Conservation (phyloP, 495 filamentous ascomycete species). For the Usnea hakonensis region DNA sequence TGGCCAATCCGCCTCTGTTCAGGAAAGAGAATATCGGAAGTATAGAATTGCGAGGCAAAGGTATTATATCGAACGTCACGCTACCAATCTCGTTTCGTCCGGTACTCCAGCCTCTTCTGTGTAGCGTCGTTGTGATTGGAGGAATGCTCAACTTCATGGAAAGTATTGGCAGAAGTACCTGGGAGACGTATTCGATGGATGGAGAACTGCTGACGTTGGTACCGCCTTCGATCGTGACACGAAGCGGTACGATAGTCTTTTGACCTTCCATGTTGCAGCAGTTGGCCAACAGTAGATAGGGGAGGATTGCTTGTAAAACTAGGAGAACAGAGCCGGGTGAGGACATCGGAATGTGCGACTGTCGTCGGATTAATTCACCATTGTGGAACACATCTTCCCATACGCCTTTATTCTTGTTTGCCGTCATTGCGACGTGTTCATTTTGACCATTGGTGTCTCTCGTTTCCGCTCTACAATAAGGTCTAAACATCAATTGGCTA, state of each 20-base stretch:
- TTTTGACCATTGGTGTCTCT: background rate
- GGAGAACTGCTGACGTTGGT: constrained; percentile 68
- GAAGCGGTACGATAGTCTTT: constrained; percentile 18
- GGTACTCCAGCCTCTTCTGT: constrained; percentile 58
- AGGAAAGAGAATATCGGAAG: constrained; percentile 42
- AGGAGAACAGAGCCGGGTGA: constrained; percentile 47
- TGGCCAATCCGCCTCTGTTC: constrained; percentile 43
- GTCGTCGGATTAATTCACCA: constrained; percentile 13
- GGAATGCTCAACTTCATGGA: constrained; percentile 50
- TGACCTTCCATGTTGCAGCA: background rate
- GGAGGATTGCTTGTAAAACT: constrained; percentile 77
- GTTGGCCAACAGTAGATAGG: constrained; percentile 50
- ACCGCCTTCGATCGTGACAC: constrained; percentile 62
- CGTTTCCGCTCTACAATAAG: background rate
- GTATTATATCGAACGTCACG: constrained; percentile 51
- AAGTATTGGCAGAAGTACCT: constrained; percentile 69
- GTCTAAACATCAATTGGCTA: constrained; percentile 31
- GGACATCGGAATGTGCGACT: constrained; percentile 27
- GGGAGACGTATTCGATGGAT: constrained; percentile 67
- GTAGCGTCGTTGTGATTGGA: constrained; percentile 45
- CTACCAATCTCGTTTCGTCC: constrained; percentile 50
- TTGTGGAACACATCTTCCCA: constrained; percentile 20
- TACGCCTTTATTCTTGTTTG: background rate
- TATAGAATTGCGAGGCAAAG: constrained; percentile 36
- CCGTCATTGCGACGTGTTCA: background rate